Conservation (phyloP, 148 eudicot genomes). For the Vaccinium corymbosum region DNA sequence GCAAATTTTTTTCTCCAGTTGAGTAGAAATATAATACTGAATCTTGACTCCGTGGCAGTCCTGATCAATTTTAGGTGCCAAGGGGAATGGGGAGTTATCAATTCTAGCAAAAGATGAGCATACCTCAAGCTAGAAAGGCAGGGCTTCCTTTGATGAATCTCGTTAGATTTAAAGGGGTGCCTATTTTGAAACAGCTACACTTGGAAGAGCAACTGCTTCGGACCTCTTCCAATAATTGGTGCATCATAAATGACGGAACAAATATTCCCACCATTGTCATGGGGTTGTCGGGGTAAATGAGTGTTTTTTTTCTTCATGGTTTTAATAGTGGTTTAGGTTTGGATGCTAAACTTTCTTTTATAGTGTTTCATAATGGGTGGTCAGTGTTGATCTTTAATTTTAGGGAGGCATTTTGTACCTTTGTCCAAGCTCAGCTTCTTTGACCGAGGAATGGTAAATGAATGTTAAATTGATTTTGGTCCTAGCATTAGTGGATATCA, state of each 20-base stretch:
- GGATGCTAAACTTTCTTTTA: neutral
- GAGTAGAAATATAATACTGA: neutral
- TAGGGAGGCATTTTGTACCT: too few relatives aligned
- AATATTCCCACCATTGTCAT: slow-evolving; percentile 58
- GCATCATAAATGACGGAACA: slow-evolving; percentile 76
- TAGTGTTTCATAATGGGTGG: neutral
- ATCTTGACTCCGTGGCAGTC: neutral
- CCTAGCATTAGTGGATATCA: neutral
- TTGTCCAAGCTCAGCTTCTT: too few relatives aligned
- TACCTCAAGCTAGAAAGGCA: slow-evolving; percentile 31
- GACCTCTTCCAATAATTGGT: slow-evolving; percentile 79
- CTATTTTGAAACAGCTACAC: slow-evolving; percentile 66
- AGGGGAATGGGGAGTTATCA: slow-evolving; percentile 10
- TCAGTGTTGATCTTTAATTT: neutral
- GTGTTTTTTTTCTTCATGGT: neutral
- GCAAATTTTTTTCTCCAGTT: neutral
- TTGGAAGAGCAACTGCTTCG: slow-evolving; percentile 77
- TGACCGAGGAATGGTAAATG: too few relatives aligned
- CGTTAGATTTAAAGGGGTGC: slow-evolving; percentile 41
- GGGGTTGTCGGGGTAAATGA: slow-evolving; percentile 70
- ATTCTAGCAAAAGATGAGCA: slow-evolving; percentile 23
- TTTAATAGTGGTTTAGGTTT: neutral
- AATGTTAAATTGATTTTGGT: too few relatives aligned
- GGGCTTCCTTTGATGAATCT: slow-evolving; percentile 67
- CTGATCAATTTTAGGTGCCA: slow-evolving; percentile 11